Evolutionary conservation across 768 basidiomycete genomes (phyloP), one percentile per base, ranked within the genome.

Genomic region (Psilocybe cubensis): DNA sequence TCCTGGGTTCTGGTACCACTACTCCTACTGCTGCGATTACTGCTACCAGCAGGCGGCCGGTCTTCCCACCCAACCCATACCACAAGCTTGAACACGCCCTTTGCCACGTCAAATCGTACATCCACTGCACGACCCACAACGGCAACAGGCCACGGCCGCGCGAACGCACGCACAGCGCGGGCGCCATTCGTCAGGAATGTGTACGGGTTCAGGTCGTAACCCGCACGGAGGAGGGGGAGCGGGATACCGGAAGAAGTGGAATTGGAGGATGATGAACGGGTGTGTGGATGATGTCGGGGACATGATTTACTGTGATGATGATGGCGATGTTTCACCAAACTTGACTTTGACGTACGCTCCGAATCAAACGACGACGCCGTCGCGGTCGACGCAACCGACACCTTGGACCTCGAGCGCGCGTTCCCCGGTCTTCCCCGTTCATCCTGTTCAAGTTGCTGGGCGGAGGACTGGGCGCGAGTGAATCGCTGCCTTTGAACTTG

Each of bases 161-260:
- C 83, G 72, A 97, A 96, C 0, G 96, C 94, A 18, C 86, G 80
- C 20, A 89, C 79, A 0, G 94, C 96, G 17, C 96, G 79, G 0
- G 95, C 86, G 7, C 96, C 96, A 61, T 94, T 85, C 3, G 91
- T 91, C 18, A 96, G 75, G 71, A 96, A 90, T 44, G 81, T 81
- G 68, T 83, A 89, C 1, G 84, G 79, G 66, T 85, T 85, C 9
- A 76, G 69, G 61, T 77, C 52, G 29, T 64, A 67, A 1, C 62
- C 68, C 9, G 56, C 56, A n/a, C 44, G 18, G 20, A 42, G 38
- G 38, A 40, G 38, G 20, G 38, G 20, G 3, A 38, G 38, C 33
- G 28, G 42, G 21, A 6, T 11, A 11, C 46, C n/a, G 27, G 47
- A 29, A 11, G 25, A 40, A 28, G 40, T 21, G 8, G 53, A 35